phyloP scores from a whole-genome alignment of 148 eudicot species.

The Suaeda aralocaspica region DNA sequence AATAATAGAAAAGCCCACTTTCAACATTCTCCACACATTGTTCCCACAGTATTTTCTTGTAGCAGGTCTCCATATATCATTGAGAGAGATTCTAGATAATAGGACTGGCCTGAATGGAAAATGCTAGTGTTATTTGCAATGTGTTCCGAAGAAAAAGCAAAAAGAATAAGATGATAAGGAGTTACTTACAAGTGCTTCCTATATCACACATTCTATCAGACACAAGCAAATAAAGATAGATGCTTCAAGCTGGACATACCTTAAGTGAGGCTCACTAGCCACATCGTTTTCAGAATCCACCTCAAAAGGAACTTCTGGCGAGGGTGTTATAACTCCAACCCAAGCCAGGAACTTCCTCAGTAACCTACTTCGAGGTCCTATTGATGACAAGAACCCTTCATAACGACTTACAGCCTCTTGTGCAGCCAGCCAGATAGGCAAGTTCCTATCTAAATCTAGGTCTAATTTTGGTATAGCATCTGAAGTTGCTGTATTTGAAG shows the following conservation, averaged over 20 bases:
- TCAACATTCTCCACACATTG: constrained; percentile 71
- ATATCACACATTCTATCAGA: neutral
- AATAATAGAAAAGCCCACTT: constrained; percentile 61
- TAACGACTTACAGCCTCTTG: constrained; percentile 89
- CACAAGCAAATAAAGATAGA: neutral
- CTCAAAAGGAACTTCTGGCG: constrained; percentile 43
- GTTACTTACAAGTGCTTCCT: neutral
- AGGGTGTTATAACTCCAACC: constrained; percentile 59
- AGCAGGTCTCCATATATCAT: constrained; percentile 94
- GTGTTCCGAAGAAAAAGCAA: neutral
- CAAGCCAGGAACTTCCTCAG: constrained; percentile 62
- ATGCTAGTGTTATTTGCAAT: constrained; percentile 2
- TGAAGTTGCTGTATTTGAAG: constrained; percentile 35
- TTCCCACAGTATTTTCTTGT: constrained; percentile 63
- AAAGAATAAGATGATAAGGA: neutral
- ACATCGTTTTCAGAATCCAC: constrained; percentile 36
- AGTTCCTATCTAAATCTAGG: constrained; percentile 35
- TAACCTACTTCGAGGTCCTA: constrained; percentile 85
- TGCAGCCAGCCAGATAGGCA: constrained; percentile 87
- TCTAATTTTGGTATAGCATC: constrained; percentile 35
- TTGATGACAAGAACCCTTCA: constrained; percentile 78
- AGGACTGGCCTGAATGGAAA: constrained; percentile 63
- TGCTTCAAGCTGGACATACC: constrained; percentile 37
- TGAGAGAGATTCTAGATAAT: constrained; percentile 75
- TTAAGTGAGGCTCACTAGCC: constrained; percentile 56